These are phyloP conservation scores for Salix suchowensis DNA, from an alignment of 345 rosid species.

Conservation along the genomic window DNA sequence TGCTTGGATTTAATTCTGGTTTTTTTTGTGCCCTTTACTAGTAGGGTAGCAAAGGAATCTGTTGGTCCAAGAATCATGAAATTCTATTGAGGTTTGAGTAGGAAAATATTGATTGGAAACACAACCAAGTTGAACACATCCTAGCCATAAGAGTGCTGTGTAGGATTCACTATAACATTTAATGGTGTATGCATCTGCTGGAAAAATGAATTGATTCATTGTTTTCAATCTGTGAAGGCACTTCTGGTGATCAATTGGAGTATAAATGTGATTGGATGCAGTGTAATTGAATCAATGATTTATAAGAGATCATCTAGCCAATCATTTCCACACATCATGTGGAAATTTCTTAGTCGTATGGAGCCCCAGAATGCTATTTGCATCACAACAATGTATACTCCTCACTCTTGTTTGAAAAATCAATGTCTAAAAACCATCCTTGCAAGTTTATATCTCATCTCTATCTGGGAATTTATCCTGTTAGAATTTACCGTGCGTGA, in stretches of 20 bases:
- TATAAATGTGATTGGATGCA: not conserved
- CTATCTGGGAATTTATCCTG: not conserved
- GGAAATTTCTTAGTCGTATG: not conserved
- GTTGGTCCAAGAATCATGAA: constrained; percentile 15
- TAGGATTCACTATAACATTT: not conserved
- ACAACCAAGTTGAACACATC: constrained; percentile 31
- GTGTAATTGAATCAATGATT: not conserved
- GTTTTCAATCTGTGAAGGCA: not conserved
- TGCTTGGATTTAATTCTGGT: constrained; percentile 5
- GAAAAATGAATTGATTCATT: not conserved
- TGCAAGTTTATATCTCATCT: not conserved
- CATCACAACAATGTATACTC: not conserved
- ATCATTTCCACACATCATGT: not conserved
- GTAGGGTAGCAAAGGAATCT: constrained; percentile 26
- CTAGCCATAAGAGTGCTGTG: not conserved
- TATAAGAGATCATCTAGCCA: not conserved
- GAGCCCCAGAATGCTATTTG: not conserved
- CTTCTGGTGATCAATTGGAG: not conserved
- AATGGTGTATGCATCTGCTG: not conserved
- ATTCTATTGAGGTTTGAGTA: constrained; percentile 20
- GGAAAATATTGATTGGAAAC: constrained; percentile 2
- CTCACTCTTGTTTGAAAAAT: not conserved
- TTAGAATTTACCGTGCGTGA: not conserved
- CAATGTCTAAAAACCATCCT: not conserved
- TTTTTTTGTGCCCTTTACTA: not conserved